phyloP scores from a whole-genome alignment of 116 monocot species.

The Dioscorea cayenensis region DNA sequence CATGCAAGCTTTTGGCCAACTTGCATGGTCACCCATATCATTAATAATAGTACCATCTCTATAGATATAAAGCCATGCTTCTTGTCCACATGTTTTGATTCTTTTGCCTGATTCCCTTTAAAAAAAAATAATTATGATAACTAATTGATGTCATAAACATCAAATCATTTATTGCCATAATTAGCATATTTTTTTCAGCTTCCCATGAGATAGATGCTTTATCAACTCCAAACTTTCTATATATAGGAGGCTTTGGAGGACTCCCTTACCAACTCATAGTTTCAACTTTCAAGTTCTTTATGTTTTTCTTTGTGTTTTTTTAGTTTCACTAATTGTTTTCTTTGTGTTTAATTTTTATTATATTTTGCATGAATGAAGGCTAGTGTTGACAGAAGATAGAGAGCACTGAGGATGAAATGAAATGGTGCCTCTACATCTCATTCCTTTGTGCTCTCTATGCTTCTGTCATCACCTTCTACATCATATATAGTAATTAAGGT shows the following conservation, averaged over 20 bases:
- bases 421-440: conserved; percentile 2
- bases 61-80: too few relatives aligned
- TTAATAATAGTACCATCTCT: too few relatives aligned
- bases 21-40: too few relatives aligned
- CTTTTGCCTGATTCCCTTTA: too few relatives aligned
- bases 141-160: too few relatives aligned
- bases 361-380: not conserved
- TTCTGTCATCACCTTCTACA: conserved; percentile 9
- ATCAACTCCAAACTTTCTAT: not conserved
- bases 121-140: too few relatives aligned
- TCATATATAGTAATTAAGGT: not conserved
- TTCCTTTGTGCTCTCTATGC: conserved; percentile 11
- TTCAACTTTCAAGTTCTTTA: not conserved
- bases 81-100: too few relatives aligned
- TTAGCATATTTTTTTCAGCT: too few relatives aligned
- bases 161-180: too few relatives aligned
- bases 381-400: conserved; percentile 12
- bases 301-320: not conserved
- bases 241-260: not conserved
- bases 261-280: not conserved
- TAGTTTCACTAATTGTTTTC: too few relatives aligned
- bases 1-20: too few relatives aligned
- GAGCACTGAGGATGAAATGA: conserved; percentile 9
- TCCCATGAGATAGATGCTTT: too few relatives aligned
- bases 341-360: not conserved